Base-by-base conservation (phyloP, 2,329 filamentous ascomycete genomes). In the Aspergillus caelatus region DNA sequence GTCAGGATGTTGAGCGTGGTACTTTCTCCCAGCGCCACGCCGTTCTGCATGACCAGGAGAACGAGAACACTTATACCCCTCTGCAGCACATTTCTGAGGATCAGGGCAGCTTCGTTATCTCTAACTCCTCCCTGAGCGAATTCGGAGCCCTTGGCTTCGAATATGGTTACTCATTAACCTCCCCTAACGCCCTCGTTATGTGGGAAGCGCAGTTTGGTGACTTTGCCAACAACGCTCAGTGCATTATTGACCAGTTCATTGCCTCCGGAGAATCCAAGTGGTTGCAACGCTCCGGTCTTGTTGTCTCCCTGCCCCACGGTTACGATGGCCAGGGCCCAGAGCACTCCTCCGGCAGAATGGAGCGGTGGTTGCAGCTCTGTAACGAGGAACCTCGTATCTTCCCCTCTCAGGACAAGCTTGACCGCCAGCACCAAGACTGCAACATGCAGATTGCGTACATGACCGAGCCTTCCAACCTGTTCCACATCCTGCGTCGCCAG, bases 121-220 rank as follows among this genome's bases (percentile, higher is more conserved):
- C 92, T 66, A 99, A 99, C 86, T 99, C 95, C 32, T 98, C 94
- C 14, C 86, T 91, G 69, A 89, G 86, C 71, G 88, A 91, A 77
- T 91, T 87, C 69, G 88, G 88, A 78, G 85, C 84, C 65, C 91
- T 99, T 66, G 95, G 95, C 60, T 99, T 99, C 78, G 95, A 99
- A 81, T 99, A 99, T 75, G 95, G 95, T 65, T 99, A 99, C 85
- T 99, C 95, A 3, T 84, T 99, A 65, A 96, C 94, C 32, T 98
- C 95, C 34, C 95, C 95, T 62, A 96, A 97, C 77, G 94, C 95
- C 43, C 88, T 99, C 30, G 94, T 99, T 72, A 96, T 99, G 89
- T 99, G 95, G 95, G 95, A 99, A 83, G 95, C 95, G 43, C 95
- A 99, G 81, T 99, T 99, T 75, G 95, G 95, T 85, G 95, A 99